Base-by-base conservation (phyloP, 345 rosid genomes). In the Nasturtium officinale region DNA sequence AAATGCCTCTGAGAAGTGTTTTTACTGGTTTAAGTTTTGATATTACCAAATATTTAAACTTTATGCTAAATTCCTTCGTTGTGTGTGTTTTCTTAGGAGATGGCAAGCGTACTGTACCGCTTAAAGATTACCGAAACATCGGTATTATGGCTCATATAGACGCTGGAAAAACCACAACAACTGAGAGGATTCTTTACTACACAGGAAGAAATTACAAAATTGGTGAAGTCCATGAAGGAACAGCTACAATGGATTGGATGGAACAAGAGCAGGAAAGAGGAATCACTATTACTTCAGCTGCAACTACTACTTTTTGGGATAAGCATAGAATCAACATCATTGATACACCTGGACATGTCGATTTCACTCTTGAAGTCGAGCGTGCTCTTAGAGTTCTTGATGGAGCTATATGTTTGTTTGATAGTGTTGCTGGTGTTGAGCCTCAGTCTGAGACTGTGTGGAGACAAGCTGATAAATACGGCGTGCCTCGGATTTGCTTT, bases 241-340 rank as follows among this genome's bases (percentile, higher is more conserved):
- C 99, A 2, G 97, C 99, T 42, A 95, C 99, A 21, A 95, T 95
- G 99, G 99, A 95, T 75, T 95, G 99, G 97, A 95, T 95, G 97
- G 99, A 95, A 69, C 99, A 95, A 82, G 99, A 95, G 67, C 99
- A 95, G 69, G 99, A 95, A 77, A 87, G 99, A 84, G 99, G 99
- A 72, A 91, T 95, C 75, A 95, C 99, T 29, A 91, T 95, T 25
- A 94, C 99, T 18, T 91, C 99, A 7, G 99, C 97, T 26, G 99
- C 97, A 48, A 95, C 98, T 21, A 91, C 98, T 26, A 83, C 98
- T 12, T 91, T 84, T 64, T 94, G 98, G 97, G 77, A 91, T 79
- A 83, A 91, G 6, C 97, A 95, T 37, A 81, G 97, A 13, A 95
- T 95, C 76, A 95, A 95, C 78, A 95, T 95, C 71, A 95, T 95